Conservation (phyloP, 805 yeast genomes). For the Komagataella populi region DNA sequence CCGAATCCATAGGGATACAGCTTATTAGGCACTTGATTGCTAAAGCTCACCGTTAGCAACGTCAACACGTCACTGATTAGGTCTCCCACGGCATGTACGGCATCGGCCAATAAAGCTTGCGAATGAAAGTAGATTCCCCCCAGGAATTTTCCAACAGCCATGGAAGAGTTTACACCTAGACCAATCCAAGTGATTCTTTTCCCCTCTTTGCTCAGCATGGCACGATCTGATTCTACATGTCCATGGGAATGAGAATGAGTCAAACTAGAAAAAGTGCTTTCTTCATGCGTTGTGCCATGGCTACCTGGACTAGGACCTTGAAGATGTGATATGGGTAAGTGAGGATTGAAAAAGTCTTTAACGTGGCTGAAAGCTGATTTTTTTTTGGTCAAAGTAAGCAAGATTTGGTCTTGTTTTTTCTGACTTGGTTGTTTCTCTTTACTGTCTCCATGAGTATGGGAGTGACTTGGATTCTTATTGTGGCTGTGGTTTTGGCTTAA, state of each 20-base stretch:
- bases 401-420: not conserved
- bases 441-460: not conserved
- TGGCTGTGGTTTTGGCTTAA: not conserved
- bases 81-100: constrained; percentile 87
- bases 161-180: constrained; percentile 63
- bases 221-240: constrained; percentile 2
- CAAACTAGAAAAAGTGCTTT: not conserved
- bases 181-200: constrained; percentile 88
- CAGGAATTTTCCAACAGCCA: constrained; percentile 75
- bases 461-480: not conserved
- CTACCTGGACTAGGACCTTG: not conserved
- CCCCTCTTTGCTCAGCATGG: constrained; percentile 6
- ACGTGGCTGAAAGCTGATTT: constrained; percentile 6
- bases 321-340: constrained; percentile 13
- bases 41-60: constrained; percentile 72
- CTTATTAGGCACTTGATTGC: constrained; percentile 42
- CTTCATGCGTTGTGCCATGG: constrained; percentile 6
- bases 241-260: constrained; percentile 9
- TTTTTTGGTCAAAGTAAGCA: not conserved
- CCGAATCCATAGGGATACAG: constrained; percentile 83
- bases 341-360: constrained; percentile 21
- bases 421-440: not conserved
- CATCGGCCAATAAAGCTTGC: constrained; percentile 88
- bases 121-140: constrained; percentile 94
- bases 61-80: constrained; percentile 83